Evolutionary conservation across 306 rosid species (phyloP).

Genomic region (Sesbania bispinosa): DNA sequence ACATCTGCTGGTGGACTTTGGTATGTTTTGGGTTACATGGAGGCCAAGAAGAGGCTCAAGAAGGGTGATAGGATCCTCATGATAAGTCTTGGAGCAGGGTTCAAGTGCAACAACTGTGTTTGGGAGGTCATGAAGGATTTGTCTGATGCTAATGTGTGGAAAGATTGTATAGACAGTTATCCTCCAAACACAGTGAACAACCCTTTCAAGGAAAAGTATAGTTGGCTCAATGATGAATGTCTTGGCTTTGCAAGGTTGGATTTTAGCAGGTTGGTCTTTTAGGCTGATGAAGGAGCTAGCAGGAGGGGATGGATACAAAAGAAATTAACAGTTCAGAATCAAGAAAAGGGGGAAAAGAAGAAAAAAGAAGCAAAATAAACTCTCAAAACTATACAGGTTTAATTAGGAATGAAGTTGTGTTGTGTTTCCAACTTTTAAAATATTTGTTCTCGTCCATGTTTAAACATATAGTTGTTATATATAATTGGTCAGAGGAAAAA

Average conservation of each 20-base stretch:
- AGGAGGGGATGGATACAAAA: neutral
- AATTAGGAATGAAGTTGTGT: slow-evolving; percentile 12
- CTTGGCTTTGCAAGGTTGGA: slow-evolving; percentile 63
- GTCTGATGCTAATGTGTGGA: slow-evolving; percentile 66
- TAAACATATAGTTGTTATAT: neutral
- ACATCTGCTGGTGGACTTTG: slow-evolving; percentile 86
- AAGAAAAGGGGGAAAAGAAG: neutral
- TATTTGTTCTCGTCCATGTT: slow-evolving; percentile 5
- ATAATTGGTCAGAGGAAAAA: neutral
- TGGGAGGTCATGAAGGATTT: slow-evolving; percentile 81
- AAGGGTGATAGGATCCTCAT: slow-evolving; percentile 65
- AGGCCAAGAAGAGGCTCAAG: slow-evolving; percentile 80
- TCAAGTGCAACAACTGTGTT: slow-evolving; percentile 80
- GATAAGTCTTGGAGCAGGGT: slow-evolving; percentile 94
- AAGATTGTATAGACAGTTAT: slow-evolving; percentile 50
- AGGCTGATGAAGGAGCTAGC: too few species aligned
- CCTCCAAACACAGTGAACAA: slow-evolving; percentile 46
- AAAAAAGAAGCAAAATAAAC: neutral
- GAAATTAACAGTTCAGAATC: neutral
- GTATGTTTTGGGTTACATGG: slow-evolving; percentile 94
- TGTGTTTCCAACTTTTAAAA: neutral
- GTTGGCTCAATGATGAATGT: slow-evolving; percentile 70
- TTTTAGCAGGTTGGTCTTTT: slow-evolving; percentile 6
- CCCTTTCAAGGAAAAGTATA: slow-evolving; percentile 63
- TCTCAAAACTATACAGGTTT: slow-evolving; percentile 7